phyloP scores from a whole-genome alignment of 2,329 filamentous ascomycete genomes.

The Dissoconium aciculare region DNA sequence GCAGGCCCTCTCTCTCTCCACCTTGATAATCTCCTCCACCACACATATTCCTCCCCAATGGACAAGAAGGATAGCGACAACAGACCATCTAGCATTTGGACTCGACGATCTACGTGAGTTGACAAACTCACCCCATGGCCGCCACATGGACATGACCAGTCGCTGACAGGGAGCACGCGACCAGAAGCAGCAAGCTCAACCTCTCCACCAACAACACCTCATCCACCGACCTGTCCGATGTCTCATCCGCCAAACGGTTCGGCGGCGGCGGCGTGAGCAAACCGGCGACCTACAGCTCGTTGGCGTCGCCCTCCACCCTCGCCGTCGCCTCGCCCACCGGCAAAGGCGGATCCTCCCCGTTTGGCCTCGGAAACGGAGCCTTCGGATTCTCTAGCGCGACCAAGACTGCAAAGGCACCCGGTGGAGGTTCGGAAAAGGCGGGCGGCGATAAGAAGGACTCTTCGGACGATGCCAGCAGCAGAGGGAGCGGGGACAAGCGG shows the following conservation, averaged over 20 bases:
- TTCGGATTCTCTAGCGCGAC: slow-evolving; percentile 73
- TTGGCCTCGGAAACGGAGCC: slow-evolving; percentile 84
- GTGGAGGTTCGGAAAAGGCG: slow-evolving; percentile 58
- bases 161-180: slow-evolving; percentile 18
- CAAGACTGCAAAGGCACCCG: slow-evolving; percentile 68
- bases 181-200: slow-evolving; percentile 68
- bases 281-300: slow-evolving; percentile 63
- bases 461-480: too few relatives aligned
- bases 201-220: slow-evolving; percentile 55
- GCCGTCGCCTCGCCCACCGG: slow-evolving; percentile 57
- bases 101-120: slow-evolving; percentile 66
- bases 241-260: slow-evolving; percentile 54
- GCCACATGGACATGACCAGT: slow-evolving; percentile 6
- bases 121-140: slow-evolving; percentile 2
- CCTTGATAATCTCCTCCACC: too few relatives aligned
- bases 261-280: slow-evolving; percentile 45
- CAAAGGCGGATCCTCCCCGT: slow-evolving; percentile 67
- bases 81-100: slow-evolving; percentile 43
- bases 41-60: too few relatives aligned
- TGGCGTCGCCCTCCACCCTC: slow-evolving; percentile 53
- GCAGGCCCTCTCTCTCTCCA: too few relatives aligned
- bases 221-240: slow-evolving; percentile 39
- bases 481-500: too few relatives aligned
- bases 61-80: slow-evolving; percentile 22
- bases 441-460: slow-evolving; percentile 46